Percentiles rank a stretch among this genome's conserved stretches.
Conservation (phyloP, 805 yeast genomes). For the Wickerhamiella parazyma region DNA sequence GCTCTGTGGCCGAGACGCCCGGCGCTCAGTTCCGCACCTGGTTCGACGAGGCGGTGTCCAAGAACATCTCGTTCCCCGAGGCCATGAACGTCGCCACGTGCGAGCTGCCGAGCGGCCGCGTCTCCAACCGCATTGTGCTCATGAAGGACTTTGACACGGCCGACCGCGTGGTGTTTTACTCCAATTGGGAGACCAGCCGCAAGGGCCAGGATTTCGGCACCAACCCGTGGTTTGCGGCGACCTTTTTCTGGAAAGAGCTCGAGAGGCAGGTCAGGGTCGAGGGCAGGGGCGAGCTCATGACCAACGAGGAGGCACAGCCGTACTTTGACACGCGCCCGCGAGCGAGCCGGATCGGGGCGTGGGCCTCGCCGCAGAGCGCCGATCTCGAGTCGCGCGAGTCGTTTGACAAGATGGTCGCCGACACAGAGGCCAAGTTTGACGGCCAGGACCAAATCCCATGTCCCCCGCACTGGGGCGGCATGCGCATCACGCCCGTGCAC, state of each 20-base stretch:
- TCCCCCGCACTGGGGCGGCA: conserved; percentile 94
- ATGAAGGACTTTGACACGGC: conserved; percentile 77
- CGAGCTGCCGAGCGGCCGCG: conserved; percentile 75
- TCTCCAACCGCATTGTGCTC: conserved; percentile 70
- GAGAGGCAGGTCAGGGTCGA: conserved; percentile 93
- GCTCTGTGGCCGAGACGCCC: conserved; percentile 46
- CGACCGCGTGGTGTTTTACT: conserved; percentile 68
- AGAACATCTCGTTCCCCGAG: conserved; percentile 58
- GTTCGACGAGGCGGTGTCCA: conserved; percentile 62
- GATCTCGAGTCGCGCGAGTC: conserved; percentile 44
- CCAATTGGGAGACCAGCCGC: conserved; percentile 83
- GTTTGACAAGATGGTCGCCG: conserved; percentile 40
- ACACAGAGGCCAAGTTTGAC: conserved; percentile 44
- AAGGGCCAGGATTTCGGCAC: conserved; percentile 57
- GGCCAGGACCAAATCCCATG: conserved; percentile 59
- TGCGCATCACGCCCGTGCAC: conserved; percentile 74
- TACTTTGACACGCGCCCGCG: conserved; percentile 84
- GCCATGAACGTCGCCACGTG: conserved; percentile 82
- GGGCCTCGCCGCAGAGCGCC: conserved; percentile 85
- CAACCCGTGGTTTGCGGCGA: conserved; percentile 70
- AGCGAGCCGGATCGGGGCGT: conserved; percentile 89
- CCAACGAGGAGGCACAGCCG: conserved; percentile 56
- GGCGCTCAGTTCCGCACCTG: conserved; percentile 59
- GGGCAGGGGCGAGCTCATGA: conserved; percentile 63
- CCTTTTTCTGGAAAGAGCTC: conserved; percentile 81